Conservation (phyloP, 2,329 filamentous ascomycete species). For the Lachnellula arida region DNA sequence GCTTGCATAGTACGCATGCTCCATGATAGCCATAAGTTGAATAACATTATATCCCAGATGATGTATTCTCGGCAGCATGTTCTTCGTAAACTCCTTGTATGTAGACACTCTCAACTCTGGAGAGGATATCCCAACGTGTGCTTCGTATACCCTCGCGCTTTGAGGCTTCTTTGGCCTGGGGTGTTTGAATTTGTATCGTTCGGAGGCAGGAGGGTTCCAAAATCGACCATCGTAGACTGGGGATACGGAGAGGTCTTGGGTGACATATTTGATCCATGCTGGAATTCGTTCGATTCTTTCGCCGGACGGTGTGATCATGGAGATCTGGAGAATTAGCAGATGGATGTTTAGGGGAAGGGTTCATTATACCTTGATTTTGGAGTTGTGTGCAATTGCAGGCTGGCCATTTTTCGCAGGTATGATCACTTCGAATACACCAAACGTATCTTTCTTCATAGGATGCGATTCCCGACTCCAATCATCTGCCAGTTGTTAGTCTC, state of each 20-base stretch:
- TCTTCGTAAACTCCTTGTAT: conserved; percentile 95
- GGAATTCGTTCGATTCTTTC: conserved; percentile 84
- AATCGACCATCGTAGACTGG: conserved; percentile 93
- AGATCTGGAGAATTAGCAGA: conserved; percentile 54
- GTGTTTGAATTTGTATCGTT: conserved; percentile 83
- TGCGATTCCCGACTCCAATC: conserved; percentile 80
- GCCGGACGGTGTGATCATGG: conserved; percentile 72
- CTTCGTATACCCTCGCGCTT: conserved; percentile 92
- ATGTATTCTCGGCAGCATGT: conserved; percentile 88
- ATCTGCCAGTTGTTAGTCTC: conserved; percentile 48
- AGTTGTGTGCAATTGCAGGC: conserved; percentile 82
- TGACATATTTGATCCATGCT: conserved; percentile 96
- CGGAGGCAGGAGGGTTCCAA: conserved; percentile 81
- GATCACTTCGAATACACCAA: conserved; percentile 80
- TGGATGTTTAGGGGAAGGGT: background rate
- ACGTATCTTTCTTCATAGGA: conserved; percentile 81
- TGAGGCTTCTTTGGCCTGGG: conserved; percentile 73
- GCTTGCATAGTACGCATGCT: conserved; percentile 98
- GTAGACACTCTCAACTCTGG: conserved; percentile 84
- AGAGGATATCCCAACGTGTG: conserved; percentile 96
- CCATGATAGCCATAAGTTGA: conserved; percentile 98
- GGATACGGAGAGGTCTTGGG: conserved; percentile 84
- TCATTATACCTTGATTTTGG: conserved; percentile 78
- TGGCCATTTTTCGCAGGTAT: conserved; percentile 70
- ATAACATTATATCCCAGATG: conserved; percentile 93